Base-by-base conservation (phyloP, 2,329 filamentous ascomycete genomes). In the Gaeumannomyces tritici region DNA sequence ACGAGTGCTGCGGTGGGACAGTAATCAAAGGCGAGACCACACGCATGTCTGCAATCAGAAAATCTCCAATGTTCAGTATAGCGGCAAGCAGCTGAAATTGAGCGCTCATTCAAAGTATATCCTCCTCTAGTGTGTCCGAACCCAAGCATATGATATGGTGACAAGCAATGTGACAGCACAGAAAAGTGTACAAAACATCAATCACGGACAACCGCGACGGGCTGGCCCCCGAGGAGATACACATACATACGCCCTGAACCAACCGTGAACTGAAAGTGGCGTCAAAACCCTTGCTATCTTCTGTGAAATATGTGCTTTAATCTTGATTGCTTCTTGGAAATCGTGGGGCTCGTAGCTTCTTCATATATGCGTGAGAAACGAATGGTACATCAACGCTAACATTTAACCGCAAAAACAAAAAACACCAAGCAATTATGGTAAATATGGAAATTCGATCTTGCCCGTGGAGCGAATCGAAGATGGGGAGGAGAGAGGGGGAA, bases 391-490 rank as follows among this genome's bases (percentile, higher is more conserved):
- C 42, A n/a, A 51, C 42, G 21, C 29, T 58, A 29, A 42, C 55
- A 61, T 59, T 2, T 51, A 51, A 51, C 42, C 51, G 47, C 58
- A 33, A 51, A 35, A 33, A 51, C 21, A 47, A 15, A 55, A 51
- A 51, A 51, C n/a, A 21, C 42, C n/a, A n/a, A n/a, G 18, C 8
- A n/a, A 51, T 51, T n/a, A 51, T 51, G 42, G n/a, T n/a, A 42
- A 51, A 35, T 35, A 35, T n/a, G 21, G 4, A 7, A n/a, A 21
- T 5, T 51, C n/a, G 42, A 51, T n/a, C 18, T 1, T 51, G 42
- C 21, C n/a, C 33, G 35, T 54, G 54, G 57, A 51, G 62, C 55
- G 59, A 42, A 59, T 47, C 56, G 29, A 61, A 59, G n/a, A n/a
- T n/a, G n/a, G n/a, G n/a, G n/a, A n/a, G 62, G 24, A 15, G 33